Evolutionary conservation across 1,139 yeast species (phyloP), one percentile per base, ranked within the genome.

Genomic region (Hansenula anomala): DNA sequence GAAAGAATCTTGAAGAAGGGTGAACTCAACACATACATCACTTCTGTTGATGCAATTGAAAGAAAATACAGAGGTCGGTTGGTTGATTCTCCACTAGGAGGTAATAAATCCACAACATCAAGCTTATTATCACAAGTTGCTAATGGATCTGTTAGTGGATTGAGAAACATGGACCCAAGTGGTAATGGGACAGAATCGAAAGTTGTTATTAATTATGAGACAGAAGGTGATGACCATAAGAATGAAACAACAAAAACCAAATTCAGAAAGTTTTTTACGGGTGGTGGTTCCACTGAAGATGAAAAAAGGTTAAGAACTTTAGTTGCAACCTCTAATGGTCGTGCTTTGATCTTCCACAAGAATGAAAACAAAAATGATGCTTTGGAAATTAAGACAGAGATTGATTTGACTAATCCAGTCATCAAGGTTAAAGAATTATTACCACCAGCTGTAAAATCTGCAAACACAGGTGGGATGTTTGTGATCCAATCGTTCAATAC

Each of bases 1-100:
- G 97, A 90, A 59, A 69, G 95, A 40, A 72, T 89, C 1, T 49
- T 88, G 37, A 77, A 77, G 46, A 71, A 76, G 16, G 96, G 94
- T 0, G 65, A 66, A 19, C 61, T 77, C 6, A 53, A 57, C 14
- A 63, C 69, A 30, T 52, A 58, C n/a, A 33, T 54, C 12, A 42
- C 63, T 0, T 75, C 79, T 18, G 58, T 56, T 0, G 81, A 73
- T 3, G 33, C 45, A 0, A 72, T 84, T 48, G 87, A 82, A 43
- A 74, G 66, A 51, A 79, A 71, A 47, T 66, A 73, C 44, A 72
- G 66, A 49, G 87, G 85, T 0, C 60, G 68, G 40, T 54, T 82
- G 17, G 77, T 75, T 35, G 84, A 80, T 43, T 73, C 87, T 1
- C 86, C 87, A 1, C 61, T 79, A 14, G 56, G 57, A 17, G 52